Conservation (phyloP, 2,329 filamentous ascomycete genomes). For the Aspergillus floridensis region DNA sequence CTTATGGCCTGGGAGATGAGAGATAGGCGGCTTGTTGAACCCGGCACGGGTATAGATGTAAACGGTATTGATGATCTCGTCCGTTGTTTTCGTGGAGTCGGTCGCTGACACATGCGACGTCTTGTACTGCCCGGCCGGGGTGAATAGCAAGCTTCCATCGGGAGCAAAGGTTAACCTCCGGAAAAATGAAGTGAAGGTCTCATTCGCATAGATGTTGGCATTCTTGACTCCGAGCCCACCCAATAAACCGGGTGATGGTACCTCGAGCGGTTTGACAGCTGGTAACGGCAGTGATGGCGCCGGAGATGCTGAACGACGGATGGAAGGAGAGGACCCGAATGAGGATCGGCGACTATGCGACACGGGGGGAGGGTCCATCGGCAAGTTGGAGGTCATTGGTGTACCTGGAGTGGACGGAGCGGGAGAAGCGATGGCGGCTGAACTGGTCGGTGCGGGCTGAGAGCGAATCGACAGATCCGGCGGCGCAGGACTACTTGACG, state of each 20-base stretch:
- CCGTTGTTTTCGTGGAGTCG: conserved; percentile 68
- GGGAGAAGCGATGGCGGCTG: conserved; percentile 69
- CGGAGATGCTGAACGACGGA: conserved; percentile 84
- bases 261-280: conserved; percentile 89
- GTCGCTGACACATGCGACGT: conserved; percentile 66
- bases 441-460: conserved; percentile 35
- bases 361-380: conserved; percentile 94
- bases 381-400: conserved; percentile 80
- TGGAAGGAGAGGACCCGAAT: conserved; percentile 73
- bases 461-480: conserved; percentile 61
- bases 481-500: conserved; percentile 87
- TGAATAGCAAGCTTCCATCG: conserved; percentile 89
- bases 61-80: conserved; percentile 93
- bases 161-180: conserved; percentile 89
- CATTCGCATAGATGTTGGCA: conserved; percentile 89
- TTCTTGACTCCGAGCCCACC: conserved; percentile 70
- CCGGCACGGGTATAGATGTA: conserved; percentile 97
- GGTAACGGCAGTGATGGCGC: conserved; percentile 91
- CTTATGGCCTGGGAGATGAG: conserved; percentile 93
- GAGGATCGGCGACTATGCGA: conserved; percentile 94
- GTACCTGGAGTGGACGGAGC: conserved; percentile 89
- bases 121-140: conserved; percentile 93
- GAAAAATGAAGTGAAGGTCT: conserved; percentile 97
- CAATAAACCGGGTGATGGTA: conserved; percentile 72
- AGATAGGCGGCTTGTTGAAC: conserved; percentile 93